A percentile compares a stretch with the other conserved stretches of the same genome.
These are phyloP conservation scores for Rhynchospora pubera DNA, from an alignment of 176 grass and related monocot species.

Conservation along the genomic window DNA sequence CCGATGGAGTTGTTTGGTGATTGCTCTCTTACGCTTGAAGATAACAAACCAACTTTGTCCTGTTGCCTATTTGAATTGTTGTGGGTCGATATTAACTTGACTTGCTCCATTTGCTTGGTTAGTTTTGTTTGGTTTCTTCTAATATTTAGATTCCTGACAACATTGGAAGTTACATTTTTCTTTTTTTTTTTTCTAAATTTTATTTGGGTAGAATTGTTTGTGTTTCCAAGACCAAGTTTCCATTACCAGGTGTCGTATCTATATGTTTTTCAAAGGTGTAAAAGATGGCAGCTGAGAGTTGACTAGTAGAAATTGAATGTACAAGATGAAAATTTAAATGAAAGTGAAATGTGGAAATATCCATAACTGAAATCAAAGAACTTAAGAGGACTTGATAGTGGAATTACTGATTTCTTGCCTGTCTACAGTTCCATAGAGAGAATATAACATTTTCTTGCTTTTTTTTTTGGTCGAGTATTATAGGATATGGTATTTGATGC, in stretches of 20 bases:
- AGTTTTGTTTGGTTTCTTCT: conserved; percentile 11
- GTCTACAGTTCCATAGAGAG: background rate
- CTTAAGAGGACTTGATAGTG: background rate
- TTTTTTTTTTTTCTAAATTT: too few species aligned
- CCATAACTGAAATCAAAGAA: background rate
- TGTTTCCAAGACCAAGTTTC: background rate
- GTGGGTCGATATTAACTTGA: conserved; percentile 68
- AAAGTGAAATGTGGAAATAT: background rate
- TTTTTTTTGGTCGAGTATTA: background rate
- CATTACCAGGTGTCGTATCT: background rate
- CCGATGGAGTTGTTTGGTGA: conserved; percentile 59
- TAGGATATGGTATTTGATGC: conserved; percentile 81
- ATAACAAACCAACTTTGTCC: conserved; percentile 56
- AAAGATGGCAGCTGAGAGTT: background rate
- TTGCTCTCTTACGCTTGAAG: conserved; percentile 56
- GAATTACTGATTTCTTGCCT: background rate
- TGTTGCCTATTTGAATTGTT: conserved; percentile 68
- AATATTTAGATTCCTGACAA: background rate
- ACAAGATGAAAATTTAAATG: background rate
- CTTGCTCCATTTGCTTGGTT: conserved; percentile 90
- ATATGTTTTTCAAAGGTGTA: background rate
- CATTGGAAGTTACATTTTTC: background rate
- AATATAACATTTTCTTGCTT: background rate
- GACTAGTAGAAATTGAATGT: background rate
- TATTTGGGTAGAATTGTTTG: background rate